A percentile compares a stretch with the other conserved stretches of the same genome.
phyloP scores from a whole-genome alignment of 2,329 filamentous ascomycete species.

The Colletotrichum spinosum region DNA sequence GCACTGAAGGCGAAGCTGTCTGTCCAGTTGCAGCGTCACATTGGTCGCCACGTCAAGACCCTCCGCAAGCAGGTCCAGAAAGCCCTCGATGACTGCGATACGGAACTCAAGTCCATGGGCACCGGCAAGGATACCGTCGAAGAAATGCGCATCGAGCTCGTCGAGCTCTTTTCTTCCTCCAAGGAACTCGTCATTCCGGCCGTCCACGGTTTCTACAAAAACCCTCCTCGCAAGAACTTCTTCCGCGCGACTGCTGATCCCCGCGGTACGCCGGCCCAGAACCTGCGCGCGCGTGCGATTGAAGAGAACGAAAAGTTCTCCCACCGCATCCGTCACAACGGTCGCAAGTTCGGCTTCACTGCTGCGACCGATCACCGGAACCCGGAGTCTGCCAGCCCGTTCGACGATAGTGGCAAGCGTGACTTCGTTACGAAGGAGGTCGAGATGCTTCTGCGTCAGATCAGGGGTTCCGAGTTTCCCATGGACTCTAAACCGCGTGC shows the following conservation, averaged over 20 bases:
- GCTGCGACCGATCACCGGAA: conserved; percentile 36
- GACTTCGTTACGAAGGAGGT: conserved; percentile 62
- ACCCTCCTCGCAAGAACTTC: conserved; percentile 63
- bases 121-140: conserved; percentile 63
- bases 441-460: conserved; percentile 61
- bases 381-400: conserved; percentile 40
- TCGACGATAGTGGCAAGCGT: conserved; percentile 54
- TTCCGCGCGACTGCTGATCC: conserved; percentile 62
- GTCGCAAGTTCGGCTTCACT: conserved; percentile 60
- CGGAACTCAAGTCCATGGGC: conserved; percentile 62
- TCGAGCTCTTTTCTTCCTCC: conserved; percentile 63
- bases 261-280: conserved; percentile 63
- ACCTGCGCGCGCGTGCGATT: conserved; percentile 61
- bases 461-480: conserved; percentile 64
- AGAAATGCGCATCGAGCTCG: conserved; percentile 66
- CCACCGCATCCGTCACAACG: conserved; percentile 60
- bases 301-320: conserved; percentile 65
- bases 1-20: conserved; percentile 62
- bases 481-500: conserved; percentile 65
- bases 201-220: conserved; percentile 67
- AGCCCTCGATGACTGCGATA: conserved; percentile 60
- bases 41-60: conserved; percentile 63
- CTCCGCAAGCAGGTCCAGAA: conserved; percentile 63
- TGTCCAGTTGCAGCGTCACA: conserved; percentile 62
- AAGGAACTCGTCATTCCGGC: conserved; percentile 66